Evolutionary conservation across 345 rosid genomes (phyloP).

Genomic region (Erucastrum elatum): DNA sequence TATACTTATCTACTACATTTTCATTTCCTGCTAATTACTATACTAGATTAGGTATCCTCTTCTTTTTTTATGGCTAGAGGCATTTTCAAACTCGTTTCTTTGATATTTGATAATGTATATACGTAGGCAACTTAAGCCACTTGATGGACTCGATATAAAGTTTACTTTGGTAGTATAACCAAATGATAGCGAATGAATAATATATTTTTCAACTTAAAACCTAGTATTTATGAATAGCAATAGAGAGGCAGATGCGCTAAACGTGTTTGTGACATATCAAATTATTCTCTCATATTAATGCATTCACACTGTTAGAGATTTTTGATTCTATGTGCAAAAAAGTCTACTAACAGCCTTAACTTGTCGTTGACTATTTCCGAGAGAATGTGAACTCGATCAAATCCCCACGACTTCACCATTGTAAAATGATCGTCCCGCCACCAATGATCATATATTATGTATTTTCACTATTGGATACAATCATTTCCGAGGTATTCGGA

Average conservation of each 20-base stretch:
- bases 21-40: background rate
- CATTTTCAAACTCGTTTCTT: background rate
- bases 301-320: background rate
- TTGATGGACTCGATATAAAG: background rate
- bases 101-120: background rate
- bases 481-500: background rate
- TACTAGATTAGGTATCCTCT: background rate
- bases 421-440: background rate
- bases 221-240: too few relatives aligned
- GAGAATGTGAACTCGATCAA: background rate
- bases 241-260: background rate
- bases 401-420: background rate
- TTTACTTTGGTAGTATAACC: background rate
- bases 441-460: background rate
- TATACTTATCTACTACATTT: background rate
- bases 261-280: background rate
- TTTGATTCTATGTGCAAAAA: background rate
- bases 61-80: background rate
- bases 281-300: background rate
- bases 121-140: background rate
- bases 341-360: background rate
- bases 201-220: background rate
- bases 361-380: background rate
- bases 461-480: background rate
- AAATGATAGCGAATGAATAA: background rate